Conservation (phyloP, 768 basidiomycete genomes). For the Xerocomus potaroensis region DNA sequence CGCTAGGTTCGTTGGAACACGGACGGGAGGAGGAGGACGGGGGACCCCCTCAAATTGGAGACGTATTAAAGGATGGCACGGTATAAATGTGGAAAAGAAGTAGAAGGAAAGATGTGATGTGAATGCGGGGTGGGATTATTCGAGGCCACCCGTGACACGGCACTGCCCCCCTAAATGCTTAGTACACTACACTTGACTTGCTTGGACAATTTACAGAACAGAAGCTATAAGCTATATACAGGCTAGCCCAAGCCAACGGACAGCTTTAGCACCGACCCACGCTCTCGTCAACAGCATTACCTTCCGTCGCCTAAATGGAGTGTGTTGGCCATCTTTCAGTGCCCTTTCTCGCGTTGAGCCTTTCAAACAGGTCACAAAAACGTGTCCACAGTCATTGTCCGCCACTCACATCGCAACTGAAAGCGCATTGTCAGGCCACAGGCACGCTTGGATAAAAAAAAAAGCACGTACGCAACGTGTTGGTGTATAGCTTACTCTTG, state of each 20-base stretch:
- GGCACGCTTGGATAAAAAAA: not conserved
- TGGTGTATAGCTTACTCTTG: constrained; percentile 7
- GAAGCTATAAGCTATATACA: too few species aligned
- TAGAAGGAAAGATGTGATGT: not conserved
- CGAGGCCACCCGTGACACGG: constrained; percentile 2
- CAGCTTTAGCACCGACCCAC: too few species aligned
- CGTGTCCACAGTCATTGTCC: not conserved
- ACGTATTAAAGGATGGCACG: not conserved
- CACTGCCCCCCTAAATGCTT: constrained; percentile 1
- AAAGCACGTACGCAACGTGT: constrained; percentile 1
- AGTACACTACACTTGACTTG: not conserved
- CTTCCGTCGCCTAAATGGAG: too few species aligned
- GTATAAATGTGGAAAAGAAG: not conserved
- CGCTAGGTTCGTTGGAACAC: not conserved
- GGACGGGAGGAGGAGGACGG: constrained; percentile 5
- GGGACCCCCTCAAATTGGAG: constrained; percentile 4
- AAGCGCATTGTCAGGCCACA: not conserved
- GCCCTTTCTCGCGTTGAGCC: constrained; percentile 6
- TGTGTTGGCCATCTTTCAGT: not conserved
- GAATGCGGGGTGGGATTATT: constrained; percentile 11
- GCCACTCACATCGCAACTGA: constrained; percentile 9
- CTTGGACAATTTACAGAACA: too few species aligned
- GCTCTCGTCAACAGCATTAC: not conserved
- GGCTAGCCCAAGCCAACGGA: not conserved
- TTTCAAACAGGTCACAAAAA: not conserved